Evolutionary conservation across 2,329 filamentous ascomycete species (phyloP).

Genomic region (Bisporella sp.): DNA sequence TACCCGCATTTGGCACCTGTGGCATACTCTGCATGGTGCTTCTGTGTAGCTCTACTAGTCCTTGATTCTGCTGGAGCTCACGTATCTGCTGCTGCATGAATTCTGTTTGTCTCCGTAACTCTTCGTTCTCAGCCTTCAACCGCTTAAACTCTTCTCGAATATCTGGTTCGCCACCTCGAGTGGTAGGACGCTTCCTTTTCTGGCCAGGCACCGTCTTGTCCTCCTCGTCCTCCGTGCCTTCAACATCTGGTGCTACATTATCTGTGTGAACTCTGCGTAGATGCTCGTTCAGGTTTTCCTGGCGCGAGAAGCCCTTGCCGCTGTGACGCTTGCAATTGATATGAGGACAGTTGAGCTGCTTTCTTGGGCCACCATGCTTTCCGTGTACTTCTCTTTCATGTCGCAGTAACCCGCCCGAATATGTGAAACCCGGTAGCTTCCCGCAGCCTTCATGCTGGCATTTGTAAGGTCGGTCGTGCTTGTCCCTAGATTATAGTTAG

Average conservation of each 20-base stretch:
- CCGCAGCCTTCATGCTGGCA: conserved; percentile 78
- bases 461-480: conserved; percentile 89
- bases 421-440: conserved; percentile 90
- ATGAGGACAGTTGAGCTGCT: conserved; percentile 80
- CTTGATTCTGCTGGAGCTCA: background rate
- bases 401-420: conserved; percentile 80
- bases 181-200: conserved; percentile 37
- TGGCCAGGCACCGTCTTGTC: conserved; percentile 28
- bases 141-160: conserved; percentile 61
- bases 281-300: conserved; percentile 93
- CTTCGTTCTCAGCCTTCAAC: conserved; percentile 57
- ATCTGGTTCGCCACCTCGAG: conserved; percentile 33
- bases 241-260: conserved; percentile 28
- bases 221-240: conserved; percentile 35
- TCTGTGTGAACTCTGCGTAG: conserved; percentile 77
- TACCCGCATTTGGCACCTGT: background rate
- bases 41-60: background rate
- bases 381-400: conserved; percentile 92
- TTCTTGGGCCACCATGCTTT: conserved; percentile 59
- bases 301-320: conserved; percentile 84
- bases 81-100: background rate
- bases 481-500: conserved; percentile 52
- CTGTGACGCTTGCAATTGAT: conserved; percentile 81
- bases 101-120: conserved; percentile 25
- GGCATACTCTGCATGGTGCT: background rate